phyloP scores from a whole-genome alignment of 495 filamentous ascomycete genomes.

The Trichoderma orchidacearum region DNA sequence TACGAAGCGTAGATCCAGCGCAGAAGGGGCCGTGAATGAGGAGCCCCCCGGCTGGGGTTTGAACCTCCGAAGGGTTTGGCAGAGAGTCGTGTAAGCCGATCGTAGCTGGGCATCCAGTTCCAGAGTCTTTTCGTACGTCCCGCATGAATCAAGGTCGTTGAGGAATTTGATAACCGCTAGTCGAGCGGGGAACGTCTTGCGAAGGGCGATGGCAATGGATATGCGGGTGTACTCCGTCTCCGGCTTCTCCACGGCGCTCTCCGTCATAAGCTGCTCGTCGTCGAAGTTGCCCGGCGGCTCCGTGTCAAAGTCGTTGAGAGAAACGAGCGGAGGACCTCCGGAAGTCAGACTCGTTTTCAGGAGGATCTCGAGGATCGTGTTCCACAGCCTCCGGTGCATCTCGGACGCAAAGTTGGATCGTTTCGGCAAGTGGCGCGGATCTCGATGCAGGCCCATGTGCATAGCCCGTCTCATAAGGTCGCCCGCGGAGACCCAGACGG shows the following conservation, averaged over 20 bases:
- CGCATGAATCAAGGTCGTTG: constrained; percentile 15
- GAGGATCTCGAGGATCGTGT: constrained; percentile 46
- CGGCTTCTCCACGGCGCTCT: neutral
- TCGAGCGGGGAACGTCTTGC: constrained; percentile 19
- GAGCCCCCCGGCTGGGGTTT: neutral
- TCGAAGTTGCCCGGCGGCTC: constrained; percentile 38
- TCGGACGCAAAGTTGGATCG: constrained; percentile 39
- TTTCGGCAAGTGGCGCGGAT: constrained; percentile 30
- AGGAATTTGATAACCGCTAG: constrained; percentile 22
- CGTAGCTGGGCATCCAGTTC: constrained; percentile 25
- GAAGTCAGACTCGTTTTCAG: constrained; percentile 46
- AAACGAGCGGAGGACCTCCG: constrained; percentile 43
- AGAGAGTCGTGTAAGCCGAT: constrained; percentile 15
- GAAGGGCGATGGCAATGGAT: constrained; percentile 21
- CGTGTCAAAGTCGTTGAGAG: constrained; percentile 43
- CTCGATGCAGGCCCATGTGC: constrained; percentile 47
- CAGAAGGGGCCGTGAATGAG: constrained; percentile 5
- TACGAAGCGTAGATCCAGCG: constrained; percentile 21
- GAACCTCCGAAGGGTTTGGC: constrained; percentile 12
- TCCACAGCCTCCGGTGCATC: constrained; percentile 54
- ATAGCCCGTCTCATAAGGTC: constrained; percentile 43
- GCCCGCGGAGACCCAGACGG: constrained; percentile 46
- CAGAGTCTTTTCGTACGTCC: constrained; percentile 20
- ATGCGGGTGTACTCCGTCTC: constrained; percentile 19
- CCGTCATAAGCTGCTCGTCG: constrained; percentile 25